These are phyloP conservation scores for Daldinia grandis DNA, from an alignment of 495 filamentous ascomycete genomes.

Conservation along the genomic window DNA sequence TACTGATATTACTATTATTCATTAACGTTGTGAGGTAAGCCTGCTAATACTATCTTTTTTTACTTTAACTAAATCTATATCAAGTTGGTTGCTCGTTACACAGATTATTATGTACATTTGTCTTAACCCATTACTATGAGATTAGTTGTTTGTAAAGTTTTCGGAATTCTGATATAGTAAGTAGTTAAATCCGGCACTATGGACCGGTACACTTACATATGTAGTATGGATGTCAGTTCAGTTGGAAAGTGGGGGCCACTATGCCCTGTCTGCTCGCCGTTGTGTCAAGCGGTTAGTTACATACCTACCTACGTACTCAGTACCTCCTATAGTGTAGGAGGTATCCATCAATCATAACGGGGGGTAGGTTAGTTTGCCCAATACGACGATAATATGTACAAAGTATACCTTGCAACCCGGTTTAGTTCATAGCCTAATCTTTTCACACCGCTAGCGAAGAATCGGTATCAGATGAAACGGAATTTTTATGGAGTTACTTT, in stretches of 20 bases:
- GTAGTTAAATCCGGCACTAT: not conserved
- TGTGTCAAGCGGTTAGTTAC: not conserved
- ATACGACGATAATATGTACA: constrained; percentile 1
- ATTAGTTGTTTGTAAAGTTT: not conserved
- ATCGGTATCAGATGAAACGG: constrained; percentile 2
- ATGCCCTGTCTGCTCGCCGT: not conserved
- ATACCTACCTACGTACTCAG: not conserved
- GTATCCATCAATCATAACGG: not conserved
- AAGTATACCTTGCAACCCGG: constrained; percentile 1
- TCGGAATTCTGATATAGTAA: not conserved
- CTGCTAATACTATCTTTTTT: not conserved
- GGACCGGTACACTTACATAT: not conserved
- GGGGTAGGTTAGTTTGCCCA: not conserved
- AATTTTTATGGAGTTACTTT: constrained; percentile 3
- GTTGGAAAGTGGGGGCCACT: not conserved
- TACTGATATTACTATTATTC: not conserved
- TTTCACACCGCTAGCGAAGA: not conserved
- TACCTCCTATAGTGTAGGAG: too few species aligned
- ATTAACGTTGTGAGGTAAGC: not conserved
- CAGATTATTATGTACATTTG: not conserved
- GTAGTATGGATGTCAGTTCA: not conserved
- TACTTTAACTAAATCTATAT: not conserved
- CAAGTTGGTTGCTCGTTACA: not conserved
- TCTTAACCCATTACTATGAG: not conserved
- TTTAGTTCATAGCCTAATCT: not conserved